A percentile compares a stretch with the other conserved stretches of the same genome.
Evolutionary conservation across 108 stramenopile genomes (phyloP).

Genomic region (Cylindrotheca closterium): DNA sequence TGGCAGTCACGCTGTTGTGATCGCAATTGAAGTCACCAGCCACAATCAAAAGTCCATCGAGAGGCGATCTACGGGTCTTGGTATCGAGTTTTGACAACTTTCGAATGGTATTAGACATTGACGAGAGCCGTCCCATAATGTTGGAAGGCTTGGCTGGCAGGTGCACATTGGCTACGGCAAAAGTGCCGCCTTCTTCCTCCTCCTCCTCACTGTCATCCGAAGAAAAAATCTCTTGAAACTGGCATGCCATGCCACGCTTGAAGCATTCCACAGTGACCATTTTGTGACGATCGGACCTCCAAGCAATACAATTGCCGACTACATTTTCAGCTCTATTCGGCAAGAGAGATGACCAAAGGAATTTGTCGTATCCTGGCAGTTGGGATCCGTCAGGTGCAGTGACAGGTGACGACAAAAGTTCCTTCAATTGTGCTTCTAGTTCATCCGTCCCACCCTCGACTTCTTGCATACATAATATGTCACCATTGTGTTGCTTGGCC

Average conservation of each 20-base stretch:
- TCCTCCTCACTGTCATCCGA: neutral
- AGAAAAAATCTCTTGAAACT: slow-evolving; percentile 23
- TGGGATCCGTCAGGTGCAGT: neutral
- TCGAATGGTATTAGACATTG: slow-evolving; percentile 35
- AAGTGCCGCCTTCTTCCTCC: slow-evolving; percentile 1
- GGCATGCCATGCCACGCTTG: slow-evolving; percentile 45
- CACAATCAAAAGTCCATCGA: slow-evolving; percentile 36
- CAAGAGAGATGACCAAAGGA: slow-evolving; percentile 34
- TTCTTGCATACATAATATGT: slow-evolving; percentile 51
- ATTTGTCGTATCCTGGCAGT: slow-evolving; percentile 34
- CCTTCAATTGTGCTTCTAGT: neutral
- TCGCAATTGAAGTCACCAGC: slow-evolving; percentile 53
- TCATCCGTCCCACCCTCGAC: slow-evolving; percentile 38
- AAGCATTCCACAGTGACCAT: slow-evolving; percentile 27
- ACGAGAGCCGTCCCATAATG: slow-evolving; percentile 32
- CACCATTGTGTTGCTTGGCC: slow-evolving; percentile 45
- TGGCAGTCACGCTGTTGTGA: slow-evolving; percentile 23
- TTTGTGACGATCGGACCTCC: slow-evolving; percentile 35
- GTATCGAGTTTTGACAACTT: slow-evolving; percentile 12
- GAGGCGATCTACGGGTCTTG: neutral
- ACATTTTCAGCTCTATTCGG: slow-evolving; percentile 23
- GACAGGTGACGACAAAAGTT: neutral
- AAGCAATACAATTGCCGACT: slow-evolving; percentile 49
- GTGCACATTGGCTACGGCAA: slow-evolving; percentile 45
- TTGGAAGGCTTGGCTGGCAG: slow-evolving; percentile 40